These are phyloP conservation scores for Hypocrella siamensis DNA, from an alignment of 2,329 filamentous ascomycete species.

Conservation along the genomic window DNA sequence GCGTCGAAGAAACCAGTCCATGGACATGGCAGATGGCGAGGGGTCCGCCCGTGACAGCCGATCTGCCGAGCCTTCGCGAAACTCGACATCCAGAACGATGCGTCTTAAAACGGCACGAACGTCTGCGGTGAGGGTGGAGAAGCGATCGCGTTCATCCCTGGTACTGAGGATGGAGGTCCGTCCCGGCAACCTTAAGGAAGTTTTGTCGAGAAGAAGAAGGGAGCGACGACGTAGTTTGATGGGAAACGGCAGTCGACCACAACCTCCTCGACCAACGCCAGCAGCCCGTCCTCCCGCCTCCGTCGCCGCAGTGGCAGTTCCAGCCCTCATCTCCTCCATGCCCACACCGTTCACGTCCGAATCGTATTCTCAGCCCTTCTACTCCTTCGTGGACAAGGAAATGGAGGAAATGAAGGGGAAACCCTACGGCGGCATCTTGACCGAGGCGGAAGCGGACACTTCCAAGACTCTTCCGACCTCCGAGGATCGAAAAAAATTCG, in stretches of 20 bases:
- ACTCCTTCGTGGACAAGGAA: conserved; percentile 79
- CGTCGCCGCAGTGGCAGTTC: conserved; percentile 1
- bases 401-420: conserved; percentile 81
- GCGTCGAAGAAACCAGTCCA: conserved; percentile 31
- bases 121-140: conserved; percentile 24
- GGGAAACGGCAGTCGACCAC: too few relatives aligned
- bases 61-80: conserved; percentile 12
- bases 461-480: conserved; percentile 70
- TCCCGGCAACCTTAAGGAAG: conserved; percentile 21
- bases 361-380: conserved; percentile 62
- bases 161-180: conserved; percentile 20
- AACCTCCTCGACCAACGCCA: conserved; percentile 9
- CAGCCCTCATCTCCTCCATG: conserved; percentile 15
- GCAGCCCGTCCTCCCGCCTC: conserved; percentile 6
- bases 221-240: conserved; percentile 16
- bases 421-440: conserved; percentile 87
- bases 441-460: conserved; percentile 80
- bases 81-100: conserved; percentile 35
- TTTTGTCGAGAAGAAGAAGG: conserved; percentile 18
- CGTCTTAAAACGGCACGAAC: conserved; percentile 33
- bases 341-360: conserved; percentile 42
- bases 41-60: conserved; percentile 16
- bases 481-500: conserved; percentile 72
- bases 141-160: conserved; percentile 17
- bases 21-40: conserved; percentile 22